These are phyloP conservation scores for Tympanopsis confertula DNA, from an alignment of 2,329 filamentous ascomycete genomes.

Conservation along the genomic window DNA sequence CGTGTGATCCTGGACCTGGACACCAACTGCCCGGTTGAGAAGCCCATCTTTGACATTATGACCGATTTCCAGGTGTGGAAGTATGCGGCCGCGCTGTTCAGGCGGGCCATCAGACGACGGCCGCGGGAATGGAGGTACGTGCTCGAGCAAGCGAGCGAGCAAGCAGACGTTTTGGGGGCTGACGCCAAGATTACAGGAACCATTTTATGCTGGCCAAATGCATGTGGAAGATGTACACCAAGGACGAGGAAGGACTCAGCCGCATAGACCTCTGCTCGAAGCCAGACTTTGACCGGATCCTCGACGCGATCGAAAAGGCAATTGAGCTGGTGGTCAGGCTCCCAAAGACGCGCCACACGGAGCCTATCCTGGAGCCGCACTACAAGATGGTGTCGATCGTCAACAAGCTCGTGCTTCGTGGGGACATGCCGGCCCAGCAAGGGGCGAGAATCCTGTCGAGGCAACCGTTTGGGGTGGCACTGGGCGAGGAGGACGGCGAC, in stretches of 20 bases:
- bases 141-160: too few relatives aligned
- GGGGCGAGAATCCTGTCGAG: slow-evolving; percentile 40
- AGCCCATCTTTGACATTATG: slow-evolving; percentile 42
- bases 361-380: slow-evolving; percentile 80
- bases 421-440: slow-evolving; percentile 32
- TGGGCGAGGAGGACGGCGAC: slow-evolving; percentile 31
- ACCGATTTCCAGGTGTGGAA: slow-evolving; percentile 50
- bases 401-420: slow-evolving; percentile 63
- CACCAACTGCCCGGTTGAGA: slow-evolving; percentile 37
- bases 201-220: slow-evolving; percentile 51
- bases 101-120: slow-evolving; percentile 39
- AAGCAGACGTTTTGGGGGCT: too few relatives aligned
- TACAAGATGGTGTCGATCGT: slow-evolving; percentile 78
- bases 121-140: slow-evolving; percentile 45
- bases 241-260: slow-evolving; percentile 28
- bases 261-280: slow-evolving; percentile 24
- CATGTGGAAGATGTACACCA: slow-evolving; percentile 52
- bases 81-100: slow-evolving; percentile 43
- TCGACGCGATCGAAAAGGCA: slow-evolving; percentile 37
- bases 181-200: too few relatives aligned
- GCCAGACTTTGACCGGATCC: slow-evolving; percentile 26
- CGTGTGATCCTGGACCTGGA: slow-evolving; percentile 39
- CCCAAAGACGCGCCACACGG: slow-evolving; percentile 45
- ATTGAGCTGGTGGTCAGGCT: slow-evolving; percentile 36
- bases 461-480: slow-evolving; percentile 40